Base-by-base conservation (phyloP, 352 stramenopile species). In the Pythium volutum region DNA sequence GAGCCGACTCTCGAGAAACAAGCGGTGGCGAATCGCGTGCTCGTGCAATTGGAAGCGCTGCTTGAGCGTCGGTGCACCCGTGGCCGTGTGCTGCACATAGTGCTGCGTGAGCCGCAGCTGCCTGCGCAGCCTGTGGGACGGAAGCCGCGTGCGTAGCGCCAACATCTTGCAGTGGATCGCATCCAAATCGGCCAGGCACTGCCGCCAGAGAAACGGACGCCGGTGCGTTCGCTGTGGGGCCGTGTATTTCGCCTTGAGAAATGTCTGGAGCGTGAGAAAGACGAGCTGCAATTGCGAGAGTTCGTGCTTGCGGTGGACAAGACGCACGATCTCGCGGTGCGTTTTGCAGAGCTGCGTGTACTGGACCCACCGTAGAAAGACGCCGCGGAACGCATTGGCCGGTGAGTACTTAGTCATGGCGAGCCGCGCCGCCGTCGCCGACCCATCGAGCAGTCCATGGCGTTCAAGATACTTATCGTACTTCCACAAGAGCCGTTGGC, bases 1-100 rank as follows among this genome's bases (percentile, higher is more conserved):
- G 36, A 93, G 67, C 0, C 81, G 81, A 25, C 83, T 87, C 63
- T 93, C 84, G 25, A 91, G 69, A 49, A 66, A 72, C n/a, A 93
- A 53, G 0, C 81, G 73, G 25, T 74, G 59, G 7, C 76, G 74
- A 2, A 90, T 74, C 42, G 87, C 76, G 2, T 76, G 67, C 31
- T 87, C 79, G 51, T 93, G 81, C 20, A 65, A 53, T 50, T 84
- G 68, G 62, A 91, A 89, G 16, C 87, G 66, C 48, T 88, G 79
- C 60, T 93, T 93, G 34, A 93, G 70, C 12, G 84, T 90, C 26
- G 84, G 84, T 0, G 76, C 76, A 1, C 74, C 76, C 3, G 69
- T 83, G 1, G 76, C 76, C 0, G 66, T 62, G 14, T 81, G 59
- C 43, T 75, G 74, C 16, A 81, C 59, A n/a, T 69, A 43, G 34